Conservation (phyloP, 2,329 filamentous ascomycete species). For the Hymenoscyphus scutula region DNA sequence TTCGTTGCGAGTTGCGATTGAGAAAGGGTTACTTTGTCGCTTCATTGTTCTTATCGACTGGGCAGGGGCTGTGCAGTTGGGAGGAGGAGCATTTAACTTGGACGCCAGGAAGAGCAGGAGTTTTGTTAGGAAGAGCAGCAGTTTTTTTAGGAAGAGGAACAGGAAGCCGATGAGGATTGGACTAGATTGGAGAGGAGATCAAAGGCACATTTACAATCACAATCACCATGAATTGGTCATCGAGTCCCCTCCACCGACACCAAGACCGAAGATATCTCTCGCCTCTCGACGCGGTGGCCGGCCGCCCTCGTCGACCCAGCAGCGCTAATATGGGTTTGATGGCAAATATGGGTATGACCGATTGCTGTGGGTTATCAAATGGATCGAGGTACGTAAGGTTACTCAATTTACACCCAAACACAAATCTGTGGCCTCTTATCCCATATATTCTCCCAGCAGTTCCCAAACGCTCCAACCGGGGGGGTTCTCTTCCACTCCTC, state of each 20-base stretch:
- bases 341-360: not conserved
- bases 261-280: slow-evolving; percentile 10
- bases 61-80: not conserved
- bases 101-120: not conserved
- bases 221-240: not conserved
- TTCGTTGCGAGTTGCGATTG: not conserved
- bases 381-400: slow-evolving; percentile 3
- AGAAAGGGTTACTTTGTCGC: not conserved
- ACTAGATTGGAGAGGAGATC: not conserved
- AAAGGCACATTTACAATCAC: not conserved
- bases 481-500: slow-evolving; percentile 12
- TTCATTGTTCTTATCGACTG: not conserved
- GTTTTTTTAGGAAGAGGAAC: no score
- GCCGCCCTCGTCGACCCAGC: not conserved
- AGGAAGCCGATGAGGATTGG: not conserved
- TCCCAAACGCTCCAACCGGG: slow-evolving; percentile 8
- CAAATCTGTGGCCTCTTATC: slow-evolving; percentile 21
- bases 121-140: not conserved
- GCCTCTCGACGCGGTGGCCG: slow-evolving; percentile 5
- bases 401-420: slow-evolving; percentile 21
- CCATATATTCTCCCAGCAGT: slow-evolving; percentile 23
- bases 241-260: not conserved
- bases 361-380: not conserved
- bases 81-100: not conserved
- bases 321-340: not conserved